These are phyloP conservation scores for Trypanosoma melophagium DNA, from an alignment of 208 protist genomes.

Conservation along the genomic window DNA sequence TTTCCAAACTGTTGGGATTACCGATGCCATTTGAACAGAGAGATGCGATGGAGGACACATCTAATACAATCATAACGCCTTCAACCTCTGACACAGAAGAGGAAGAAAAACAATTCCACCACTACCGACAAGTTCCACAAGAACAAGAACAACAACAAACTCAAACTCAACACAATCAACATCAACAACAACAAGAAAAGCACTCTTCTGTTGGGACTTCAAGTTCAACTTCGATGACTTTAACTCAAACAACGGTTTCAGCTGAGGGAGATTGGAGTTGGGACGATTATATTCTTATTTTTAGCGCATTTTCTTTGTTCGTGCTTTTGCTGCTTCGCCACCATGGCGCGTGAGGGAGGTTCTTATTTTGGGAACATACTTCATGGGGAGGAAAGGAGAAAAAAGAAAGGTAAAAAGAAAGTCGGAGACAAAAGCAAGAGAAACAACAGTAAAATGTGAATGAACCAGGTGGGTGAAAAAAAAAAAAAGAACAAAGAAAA, in stretches of 20 bases:
- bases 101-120: neutral
- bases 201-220: constrained; percentile 22
- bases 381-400: neutral
- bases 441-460: neutral
- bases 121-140: neutral
- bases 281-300: constrained; percentile 25
- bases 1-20: constrained; percentile 16
- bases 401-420: neutral
- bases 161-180: neutral
- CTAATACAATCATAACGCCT: neutral
- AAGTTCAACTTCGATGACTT: too few relatives aligned
- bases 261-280: constrained; percentile 6
- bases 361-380: too few relatives aligned
- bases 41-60: neutral
- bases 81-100: neutral
- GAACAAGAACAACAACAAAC: neutral
- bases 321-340: constrained; percentile 49
- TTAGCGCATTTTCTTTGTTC: constrained; percentile 26
- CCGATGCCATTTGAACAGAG: constrained; percentile 20
- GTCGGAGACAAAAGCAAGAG: neutral
- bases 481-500: neutral
- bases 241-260: too few relatives aligned
- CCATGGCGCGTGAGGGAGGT: constrained; percentile 34
- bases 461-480: neutral
- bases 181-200: constrained; percentile 19